phyloP scores from a whole-genome alignment of 2,329 filamentous ascomycete genomes.

The Aureobasidium melanogenum region DNA sequence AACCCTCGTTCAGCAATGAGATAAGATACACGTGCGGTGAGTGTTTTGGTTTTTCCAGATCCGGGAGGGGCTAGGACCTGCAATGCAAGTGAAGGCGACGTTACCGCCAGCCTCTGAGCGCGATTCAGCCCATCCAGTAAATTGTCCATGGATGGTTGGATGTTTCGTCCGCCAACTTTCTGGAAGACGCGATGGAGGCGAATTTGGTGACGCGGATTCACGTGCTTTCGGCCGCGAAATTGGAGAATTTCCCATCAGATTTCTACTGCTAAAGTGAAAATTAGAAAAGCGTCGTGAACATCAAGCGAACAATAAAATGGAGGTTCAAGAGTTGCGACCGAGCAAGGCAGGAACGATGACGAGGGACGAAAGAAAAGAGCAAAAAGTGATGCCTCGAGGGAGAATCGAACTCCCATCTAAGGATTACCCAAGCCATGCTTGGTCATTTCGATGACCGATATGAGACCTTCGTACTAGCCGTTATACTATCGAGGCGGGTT shows the following conservation, averaged over 20 bases:
- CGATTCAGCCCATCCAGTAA: conserved; percentile 55
- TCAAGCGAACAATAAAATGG: not conserved
- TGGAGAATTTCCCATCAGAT: not conserved
- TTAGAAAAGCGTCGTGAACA: no score
- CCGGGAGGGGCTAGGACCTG: conserved; percentile 57
- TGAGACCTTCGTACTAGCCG: conserved; percentile 10
- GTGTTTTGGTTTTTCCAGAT: conserved; percentile 87
- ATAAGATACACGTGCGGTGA: conserved; percentile 87
- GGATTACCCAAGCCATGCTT: conserved; percentile 9
- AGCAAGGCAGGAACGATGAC: not conserved
- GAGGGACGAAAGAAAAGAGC: not conserved
- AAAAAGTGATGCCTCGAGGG: conserved; percentile 6
- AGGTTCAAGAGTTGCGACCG: not conserved
- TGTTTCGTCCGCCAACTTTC: no score
- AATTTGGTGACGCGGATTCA: not conserved
- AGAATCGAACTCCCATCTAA: conserved; percentile 12
- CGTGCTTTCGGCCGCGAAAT: not conserved
- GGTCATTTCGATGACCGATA: conserved; percentile 10
- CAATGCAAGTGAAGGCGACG: conserved; percentile 49
- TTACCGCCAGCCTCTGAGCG: conserved; percentile 56
- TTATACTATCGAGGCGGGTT: conserved; percentile 10
- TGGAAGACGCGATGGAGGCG: conserved; percentile 10
- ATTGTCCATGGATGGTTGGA: conserved; percentile 36
- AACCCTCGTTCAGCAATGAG: conserved; percentile 64
- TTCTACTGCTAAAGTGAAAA: not conserved